A percentile compares a stretch with the other conserved stretches of the same genome.
Evolutionary conservation across 306 rosid genomes (phyloP).

Genomic region (Gillenia trifoliata): DNA sequence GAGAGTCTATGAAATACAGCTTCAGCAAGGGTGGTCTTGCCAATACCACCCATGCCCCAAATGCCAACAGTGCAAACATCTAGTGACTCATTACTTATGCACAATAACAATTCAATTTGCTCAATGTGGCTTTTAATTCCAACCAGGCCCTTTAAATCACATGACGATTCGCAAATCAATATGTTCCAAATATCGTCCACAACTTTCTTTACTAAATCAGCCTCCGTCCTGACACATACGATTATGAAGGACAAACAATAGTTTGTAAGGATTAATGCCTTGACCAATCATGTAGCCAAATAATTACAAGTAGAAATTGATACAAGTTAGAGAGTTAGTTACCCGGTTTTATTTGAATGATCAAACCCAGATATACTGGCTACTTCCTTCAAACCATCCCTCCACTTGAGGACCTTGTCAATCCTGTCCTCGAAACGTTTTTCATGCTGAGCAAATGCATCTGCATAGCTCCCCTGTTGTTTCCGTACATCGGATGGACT

Average conservation of each 20-base stretch:
- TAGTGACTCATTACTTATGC: neutral
- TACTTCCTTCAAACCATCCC: neutral
- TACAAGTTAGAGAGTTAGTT: neutral
- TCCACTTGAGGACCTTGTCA: too few relatives aligned
- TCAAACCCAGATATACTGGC: conserved; percentile 5
- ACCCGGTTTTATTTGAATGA: neutral
- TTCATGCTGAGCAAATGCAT: too few relatives aligned
- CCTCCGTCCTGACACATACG: neutral
- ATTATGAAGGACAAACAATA: neutral
- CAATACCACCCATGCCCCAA: conserved; percentile 28
- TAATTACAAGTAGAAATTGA: neutral
- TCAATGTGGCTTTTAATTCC: neutral
- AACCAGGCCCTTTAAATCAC: conserved; percentile 6
- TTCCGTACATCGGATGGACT: too few relatives aligned
- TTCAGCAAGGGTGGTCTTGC: neutral
- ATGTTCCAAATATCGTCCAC: neutral
- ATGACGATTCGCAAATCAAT: neutral
- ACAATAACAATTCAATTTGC: neutral
- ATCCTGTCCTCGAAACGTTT: too few relatives aligned
- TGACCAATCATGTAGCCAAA: neutral
- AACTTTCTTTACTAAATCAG: neutral
- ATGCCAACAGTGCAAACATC: neutral
- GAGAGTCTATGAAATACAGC: too few relatives aligned
- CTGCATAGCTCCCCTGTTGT: too few relatives aligned
- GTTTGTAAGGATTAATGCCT: neutral